phyloP scores from a whole-genome alignment of 1,139 yeast genomes.

The Geotrichum reessii region DNA sequence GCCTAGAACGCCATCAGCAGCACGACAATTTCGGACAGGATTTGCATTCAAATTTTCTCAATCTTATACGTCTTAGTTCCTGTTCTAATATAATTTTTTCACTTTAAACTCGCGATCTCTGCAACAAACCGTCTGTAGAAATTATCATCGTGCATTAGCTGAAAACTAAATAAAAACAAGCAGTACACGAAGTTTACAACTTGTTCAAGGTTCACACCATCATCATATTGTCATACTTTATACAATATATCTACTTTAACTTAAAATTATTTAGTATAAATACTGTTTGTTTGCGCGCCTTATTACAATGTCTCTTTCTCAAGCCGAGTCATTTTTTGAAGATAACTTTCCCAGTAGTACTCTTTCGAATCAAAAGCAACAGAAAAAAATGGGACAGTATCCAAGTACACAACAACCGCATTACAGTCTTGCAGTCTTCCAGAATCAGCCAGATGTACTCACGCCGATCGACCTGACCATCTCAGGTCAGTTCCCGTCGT shows the following conservation, averaged over 20 bases:
- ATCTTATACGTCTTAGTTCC: background rate
- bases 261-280: background rate
- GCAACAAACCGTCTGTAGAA: background rate
- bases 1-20: background rate
- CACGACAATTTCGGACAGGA: background rate
- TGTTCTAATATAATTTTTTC: background rate
- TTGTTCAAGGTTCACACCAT: background rate
- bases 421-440: background rate
- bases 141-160: background rate
- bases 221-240: background rate
- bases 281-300: background rate
- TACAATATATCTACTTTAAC: background rate
- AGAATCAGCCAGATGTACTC: conserved; percentile 9
- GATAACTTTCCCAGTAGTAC: background rate
- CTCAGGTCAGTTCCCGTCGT: conserved; percentile 9
- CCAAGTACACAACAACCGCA: background rate
- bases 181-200: background rate
- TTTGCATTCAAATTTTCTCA: background rate
- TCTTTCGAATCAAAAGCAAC: background rate
- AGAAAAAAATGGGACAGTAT: background rate
- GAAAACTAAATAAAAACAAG: background rate
- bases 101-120: background rate
- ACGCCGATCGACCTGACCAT: background rate
- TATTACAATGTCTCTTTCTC: background rate
- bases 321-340: background rate